A percentile compares a stretch with the other conserved stretches of the same genome.
Conservation (phyloP, 2,329 filamentous ascomycete species). For the Xylariales sp. region DNA sequence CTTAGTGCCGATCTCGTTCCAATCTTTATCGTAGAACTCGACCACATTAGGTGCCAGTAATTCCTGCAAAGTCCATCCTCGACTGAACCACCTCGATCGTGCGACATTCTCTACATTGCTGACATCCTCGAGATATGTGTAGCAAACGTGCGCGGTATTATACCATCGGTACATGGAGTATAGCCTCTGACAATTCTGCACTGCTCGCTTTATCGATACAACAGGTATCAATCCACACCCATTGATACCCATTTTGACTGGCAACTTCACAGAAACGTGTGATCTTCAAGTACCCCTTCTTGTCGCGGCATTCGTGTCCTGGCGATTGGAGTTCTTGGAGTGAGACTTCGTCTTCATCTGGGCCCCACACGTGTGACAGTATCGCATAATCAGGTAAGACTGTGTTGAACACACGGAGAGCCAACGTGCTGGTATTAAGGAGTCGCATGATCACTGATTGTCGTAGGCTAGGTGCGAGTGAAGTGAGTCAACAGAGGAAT, state of each 20-base stretch:
- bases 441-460: background rate
- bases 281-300: background rate
- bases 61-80: constrained; percentile 5
- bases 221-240: constrained; percentile 22
- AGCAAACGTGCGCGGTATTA: constrained; percentile 14
- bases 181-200: constrained; percentile 16
- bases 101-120: constrained; percentile 2
- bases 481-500: no score
- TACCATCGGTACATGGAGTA: constrained; percentile 21
- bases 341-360: constrained; percentile 8
- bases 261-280: background rate
- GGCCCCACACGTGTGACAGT: constrained; percentile 11
- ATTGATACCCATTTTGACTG: constrained; percentile 9
- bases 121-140: constrained; percentile 19
- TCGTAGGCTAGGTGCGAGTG: background rate
- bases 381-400: constrained; percentile 11
- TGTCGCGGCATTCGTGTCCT: background rate
- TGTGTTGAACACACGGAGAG: background rate
- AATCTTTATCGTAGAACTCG: constrained; percentile 21
- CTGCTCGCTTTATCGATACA: constrained; percentile 22
- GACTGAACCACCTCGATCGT: constrained; percentile 4
- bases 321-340: background rate
- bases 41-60: constrained; percentile 19
- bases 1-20: constrained; percentile 20
- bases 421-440: background rate